A percentile compares a stretch with the other conserved stretches of the same genome.
Evolutionary conservation across 495 filamentous ascomycete genomes (phyloP).

Genomic region (Xylaria telfairii): DNA sequence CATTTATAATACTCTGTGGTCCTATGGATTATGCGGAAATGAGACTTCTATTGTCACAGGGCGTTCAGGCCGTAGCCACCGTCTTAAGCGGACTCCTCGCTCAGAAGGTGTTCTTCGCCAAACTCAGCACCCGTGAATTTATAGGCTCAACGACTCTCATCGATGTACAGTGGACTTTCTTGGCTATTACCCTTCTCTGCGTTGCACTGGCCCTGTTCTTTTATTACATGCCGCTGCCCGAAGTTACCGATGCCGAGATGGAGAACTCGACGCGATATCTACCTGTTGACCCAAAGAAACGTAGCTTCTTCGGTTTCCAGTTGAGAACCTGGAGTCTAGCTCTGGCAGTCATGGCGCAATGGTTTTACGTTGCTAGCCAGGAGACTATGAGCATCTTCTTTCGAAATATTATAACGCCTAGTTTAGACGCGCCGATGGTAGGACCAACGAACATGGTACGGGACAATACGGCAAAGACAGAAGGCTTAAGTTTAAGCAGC

Average conservation of each 20-base stretch:
- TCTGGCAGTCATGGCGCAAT: conserved; percentile 71
- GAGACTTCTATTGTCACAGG: conserved; percentile 71
- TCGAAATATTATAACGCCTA: conserved; percentile 52
- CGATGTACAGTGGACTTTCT: conserved; percentile 80
- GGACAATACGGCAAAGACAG: conserved; percentile 22
- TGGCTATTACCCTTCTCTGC: conserved; percentile 74
- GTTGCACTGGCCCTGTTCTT: conserved; percentile 67
- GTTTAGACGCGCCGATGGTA: conserved; percentile 45
- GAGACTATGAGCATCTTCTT: conserved; percentile 74
- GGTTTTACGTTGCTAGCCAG: conserved; percentile 76
- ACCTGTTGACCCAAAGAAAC: conserved; percentile 48
- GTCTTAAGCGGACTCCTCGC: conserved; percentile 71
- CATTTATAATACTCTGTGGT: conserved; percentile 67
- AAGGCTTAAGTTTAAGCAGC: conserved; percentile 61
- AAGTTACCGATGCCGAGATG: conserved; percentile 58
- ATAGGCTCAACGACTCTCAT: conserved; percentile 49
- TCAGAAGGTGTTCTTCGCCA: conserved; percentile 70
- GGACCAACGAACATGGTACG: conserved; percentile 51
- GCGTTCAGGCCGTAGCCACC: conserved; percentile 70
- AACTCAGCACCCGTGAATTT: conserved; percentile 29
- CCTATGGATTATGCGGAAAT: conserved; percentile 57
- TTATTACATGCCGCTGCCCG: conserved; percentile 63
- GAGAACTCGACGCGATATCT: conserved; percentile 49
- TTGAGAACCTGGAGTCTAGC: conserved; percentile 56
- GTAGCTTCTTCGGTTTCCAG: conserved; percentile 41